These are phyloP conservation scores for Chlamydomonas schloesseri DNA, from an alignment of 139 green algal species.

Conservation along the genomic window DNA sequence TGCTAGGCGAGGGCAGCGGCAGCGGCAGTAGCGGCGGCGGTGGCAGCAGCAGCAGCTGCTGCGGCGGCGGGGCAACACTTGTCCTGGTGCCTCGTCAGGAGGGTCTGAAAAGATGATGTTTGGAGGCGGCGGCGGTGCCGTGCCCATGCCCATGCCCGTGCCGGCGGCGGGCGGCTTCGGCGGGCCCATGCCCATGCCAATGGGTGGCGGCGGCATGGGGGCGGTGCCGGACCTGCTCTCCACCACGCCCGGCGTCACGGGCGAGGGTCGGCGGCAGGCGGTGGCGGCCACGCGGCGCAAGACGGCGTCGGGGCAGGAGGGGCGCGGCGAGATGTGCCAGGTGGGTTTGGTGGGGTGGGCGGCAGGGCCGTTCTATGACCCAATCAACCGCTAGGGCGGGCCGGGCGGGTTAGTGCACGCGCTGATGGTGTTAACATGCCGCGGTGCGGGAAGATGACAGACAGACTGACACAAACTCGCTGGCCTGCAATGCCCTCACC, in stretches of 20 bases:
- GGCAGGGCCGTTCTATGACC: too few species aligned
- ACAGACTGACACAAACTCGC: background rate
- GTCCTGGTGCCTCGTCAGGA: too few species aligned
- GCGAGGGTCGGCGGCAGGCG: background rate
- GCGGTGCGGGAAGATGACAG: too few species aligned
- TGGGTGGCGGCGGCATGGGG: background rate
- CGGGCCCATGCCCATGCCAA: background rate
- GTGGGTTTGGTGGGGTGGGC: background rate
- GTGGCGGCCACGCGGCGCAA: conserved; percentile 21
- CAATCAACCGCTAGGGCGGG: too few species aligned
- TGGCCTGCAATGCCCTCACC: background rate
- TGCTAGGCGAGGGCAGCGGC: too few species aligned
- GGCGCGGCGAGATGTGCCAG: conserved; percentile 31
- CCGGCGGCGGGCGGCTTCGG: background rate
- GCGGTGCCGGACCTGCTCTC: background rate
- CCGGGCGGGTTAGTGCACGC: background rate
- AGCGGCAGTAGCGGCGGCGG: too few species aligned
- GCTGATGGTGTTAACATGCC: too few species aligned
- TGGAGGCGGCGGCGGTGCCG: too few species aligned
- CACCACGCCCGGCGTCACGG: too few species aligned
- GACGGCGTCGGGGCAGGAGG: conserved; percentile 30
- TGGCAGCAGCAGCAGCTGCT: too few species aligned
- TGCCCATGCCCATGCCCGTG: background rate
- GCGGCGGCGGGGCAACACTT: too few species aligned
- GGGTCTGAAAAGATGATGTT: too few species aligned